phyloP scores from a whole-genome alignment of 1,284 basidiomycete species.

The Bjerkandera adusta region DNA sequence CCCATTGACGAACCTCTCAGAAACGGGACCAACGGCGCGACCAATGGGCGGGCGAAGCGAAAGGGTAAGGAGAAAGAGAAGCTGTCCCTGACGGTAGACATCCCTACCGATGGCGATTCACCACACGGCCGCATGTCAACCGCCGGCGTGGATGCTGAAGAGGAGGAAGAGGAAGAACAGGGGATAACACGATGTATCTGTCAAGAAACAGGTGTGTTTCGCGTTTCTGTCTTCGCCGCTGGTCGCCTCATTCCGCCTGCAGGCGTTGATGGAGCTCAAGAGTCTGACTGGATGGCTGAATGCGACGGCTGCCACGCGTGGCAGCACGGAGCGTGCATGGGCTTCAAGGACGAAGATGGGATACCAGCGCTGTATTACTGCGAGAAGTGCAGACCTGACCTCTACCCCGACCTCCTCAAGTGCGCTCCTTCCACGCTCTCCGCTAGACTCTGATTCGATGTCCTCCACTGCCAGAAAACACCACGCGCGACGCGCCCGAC shows the following conservation, averaged over 20 bases:
- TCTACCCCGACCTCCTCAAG: slow-evolving; percentile 79
- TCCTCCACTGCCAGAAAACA: slow-evolving; percentile 47
- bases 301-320: slow-evolving; percentile 97
- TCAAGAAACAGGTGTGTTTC: slow-evolving; percentile 76
- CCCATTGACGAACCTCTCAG: slow-evolving; percentile 49
- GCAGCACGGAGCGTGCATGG: slow-evolving; percentile 98
- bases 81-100: slow-evolving; percentile 29
- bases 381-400: slow-evolving; percentile 89
- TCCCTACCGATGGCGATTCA: slow-evolving; percentile 29
- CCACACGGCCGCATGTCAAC: slow-evolving; percentile 27
- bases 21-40: slow-evolving; percentile 39
- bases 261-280: slow-evolving; percentile 38
- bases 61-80: slow-evolving; percentile 60
- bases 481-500: slow-evolving; percentile 60
- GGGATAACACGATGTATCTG: slow-evolving; percentile 95
- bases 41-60: slow-evolving; percentile 47
- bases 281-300: slow-evolving; percentile 94
- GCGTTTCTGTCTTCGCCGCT: slow-evolving; percentile 17
- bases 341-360: slow-evolving; percentile 83
- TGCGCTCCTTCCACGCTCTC: slow-evolving; percentile 36
- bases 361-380: slow-evolving; percentile 88
- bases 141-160: slow-evolving; percentile 41
- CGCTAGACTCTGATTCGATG: slow-evolving; percentile 13
- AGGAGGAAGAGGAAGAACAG: slow-evolving; percentile 73
- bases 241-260: slow-evolving; percentile 13